Conservation (phyloP, 768 basidiomycete species). For the Filobasidium wieringae region DNA sequence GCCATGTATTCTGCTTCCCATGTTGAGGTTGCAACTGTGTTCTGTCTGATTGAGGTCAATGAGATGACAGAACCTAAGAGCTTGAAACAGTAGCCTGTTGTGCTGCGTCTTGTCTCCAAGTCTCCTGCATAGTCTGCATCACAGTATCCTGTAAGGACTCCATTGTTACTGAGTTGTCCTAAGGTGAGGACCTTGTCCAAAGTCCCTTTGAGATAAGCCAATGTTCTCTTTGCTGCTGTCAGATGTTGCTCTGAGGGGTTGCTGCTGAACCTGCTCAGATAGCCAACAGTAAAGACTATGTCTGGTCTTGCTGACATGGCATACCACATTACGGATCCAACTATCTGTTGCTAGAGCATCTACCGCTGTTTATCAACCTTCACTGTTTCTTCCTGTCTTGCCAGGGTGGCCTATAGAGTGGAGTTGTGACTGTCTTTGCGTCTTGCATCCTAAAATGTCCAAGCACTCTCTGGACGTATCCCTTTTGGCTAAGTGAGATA, state of each 20-base stretch:
- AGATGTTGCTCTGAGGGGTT: slow-evolving; percentile 10
- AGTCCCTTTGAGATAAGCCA: slow-evolving; percentile 18
- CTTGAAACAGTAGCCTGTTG: slow-evolving; percentile 39
- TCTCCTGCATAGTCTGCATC: slow-evolving; percentile 37
- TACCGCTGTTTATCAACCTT: not conserved
- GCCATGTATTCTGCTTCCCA: slow-evolving; percentile 46
- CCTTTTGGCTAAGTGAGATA: slow-evolving; percentile 1
- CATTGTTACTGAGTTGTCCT: not conserved
- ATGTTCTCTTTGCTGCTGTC: slow-evolving; percentile 12
- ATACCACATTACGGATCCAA: slow-evolving; percentile 1
- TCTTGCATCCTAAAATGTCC: not conserved
- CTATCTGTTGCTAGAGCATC: not conserved
- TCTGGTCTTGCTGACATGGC: slow-evolving; percentile 15
- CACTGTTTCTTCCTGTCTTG: not conserved
- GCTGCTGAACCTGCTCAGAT: slow-evolving; percentile 7
- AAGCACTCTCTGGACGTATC: slow-evolving; percentile 12
- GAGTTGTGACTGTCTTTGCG: not conserved
- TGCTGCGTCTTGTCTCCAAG: slow-evolving; percentile 21
- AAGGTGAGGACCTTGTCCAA: slow-evolving; percentile 10
- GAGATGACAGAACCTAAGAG: slow-evolving; percentile 36
- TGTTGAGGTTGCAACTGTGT: slow-evolving; percentile 39
- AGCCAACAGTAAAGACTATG: slow-evolving; percentile 8
- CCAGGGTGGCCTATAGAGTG: not conserved
- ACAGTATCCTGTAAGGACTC: slow-evolving; percentile 8
- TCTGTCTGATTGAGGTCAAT: slow-evolving; percentile 41